These are phyloP conservation scores for Fennellomyces sp. DNA, from an alignment of 371 early-diverging fungal genomes.

Conservation along the genomic window DNA sequence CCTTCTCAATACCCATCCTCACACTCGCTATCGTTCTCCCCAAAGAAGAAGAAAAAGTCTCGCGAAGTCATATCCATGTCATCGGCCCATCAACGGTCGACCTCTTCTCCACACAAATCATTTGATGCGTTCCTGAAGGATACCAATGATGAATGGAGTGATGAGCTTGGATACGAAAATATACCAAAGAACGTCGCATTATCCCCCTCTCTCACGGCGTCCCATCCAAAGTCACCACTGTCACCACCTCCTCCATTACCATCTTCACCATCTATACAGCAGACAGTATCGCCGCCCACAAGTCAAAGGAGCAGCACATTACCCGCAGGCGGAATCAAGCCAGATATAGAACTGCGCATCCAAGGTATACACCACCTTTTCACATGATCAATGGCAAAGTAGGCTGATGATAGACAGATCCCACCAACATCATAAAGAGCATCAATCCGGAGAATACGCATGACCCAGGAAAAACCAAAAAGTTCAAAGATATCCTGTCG, in stretches of 20 bases:
- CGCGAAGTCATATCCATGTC: neutral
- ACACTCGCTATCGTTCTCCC: conserved; percentile 1
- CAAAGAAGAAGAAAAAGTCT: conserved; percentile 16
- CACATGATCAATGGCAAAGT: neutral
- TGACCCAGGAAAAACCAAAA: conserved; percentile 41
- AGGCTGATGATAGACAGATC: conserved; percentile 12
- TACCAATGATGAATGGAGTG: conserved; percentile 61
- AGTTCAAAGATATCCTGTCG: conserved; percentile 77
- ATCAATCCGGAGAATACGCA: conserved; percentile 19
- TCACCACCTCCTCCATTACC: neutral
- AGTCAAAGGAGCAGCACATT: neutral
- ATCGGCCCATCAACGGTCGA: conserved; percentile 14
- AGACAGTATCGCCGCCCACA: neutral
- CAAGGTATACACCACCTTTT: neutral
- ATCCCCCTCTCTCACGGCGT: neutral
- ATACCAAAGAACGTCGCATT: neutral
- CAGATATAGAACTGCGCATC: neutral
- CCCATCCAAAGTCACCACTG: neutral
- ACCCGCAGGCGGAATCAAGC: conserved; percentile 1
- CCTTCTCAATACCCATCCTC: conserved; percentile 3
- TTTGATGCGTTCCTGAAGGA: conserved; percentile 52
- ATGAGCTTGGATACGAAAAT: conserved; percentile 28
- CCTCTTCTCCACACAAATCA: conserved; percentile 42
- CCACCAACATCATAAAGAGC: conserved; percentile 16
- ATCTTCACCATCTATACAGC: neutral